Base-by-base conservation (phyloP, 495 filamentous ascomycete genomes). In the Hypoxylon rickii region DNA sequence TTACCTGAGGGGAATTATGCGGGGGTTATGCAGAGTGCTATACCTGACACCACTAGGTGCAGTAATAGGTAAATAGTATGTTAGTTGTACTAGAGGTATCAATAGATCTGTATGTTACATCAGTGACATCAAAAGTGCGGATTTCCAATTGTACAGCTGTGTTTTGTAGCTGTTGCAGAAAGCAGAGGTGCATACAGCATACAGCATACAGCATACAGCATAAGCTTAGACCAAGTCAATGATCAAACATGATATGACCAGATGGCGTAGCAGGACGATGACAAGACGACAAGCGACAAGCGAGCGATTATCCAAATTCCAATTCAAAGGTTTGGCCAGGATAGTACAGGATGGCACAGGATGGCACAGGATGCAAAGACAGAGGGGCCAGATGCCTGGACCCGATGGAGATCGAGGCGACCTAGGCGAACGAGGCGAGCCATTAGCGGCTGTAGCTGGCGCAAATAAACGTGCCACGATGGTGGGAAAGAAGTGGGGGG, bases 241-340 rank as follows among this genome's bases (percentile, higher is more conserved):
- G 24, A 10, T 29, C 4, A 29, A 29, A 29, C 24, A 10, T 29
- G 24, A 29, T 10, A 29, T n/a, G n/a, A n/a, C n/a, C n/a, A n/a
- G n/a, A 51, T 29, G 4, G 24, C 24, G 24, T 29, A 29, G 24
- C 4, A 29, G 24, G 57, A 50, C 49, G 53, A 54, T 55, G 55
- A 55, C 57, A 51, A 55, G 57, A 50, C 46, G 54, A 53, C 50
- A 32, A 41, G 50, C 50, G 44, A 40, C 39, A 54, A 32, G 39
- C 56, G 49, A 60, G 44, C 13, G 51, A 63, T 63, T 63, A 56
- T 57, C 47, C 39, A 49, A 51, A 53, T 49, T 53, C 52, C 36
- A 63, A 63, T 50, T 63, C 48, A 43, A 62, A 21, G n/a, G n/a
- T n/a, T n/a, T n/a, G n/a, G n/a, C n/a, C n/a, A n/a, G n/a, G n/a